Conservation (phyloP, 441 rosid genomes). For the Melastoma candidum region DNA sequence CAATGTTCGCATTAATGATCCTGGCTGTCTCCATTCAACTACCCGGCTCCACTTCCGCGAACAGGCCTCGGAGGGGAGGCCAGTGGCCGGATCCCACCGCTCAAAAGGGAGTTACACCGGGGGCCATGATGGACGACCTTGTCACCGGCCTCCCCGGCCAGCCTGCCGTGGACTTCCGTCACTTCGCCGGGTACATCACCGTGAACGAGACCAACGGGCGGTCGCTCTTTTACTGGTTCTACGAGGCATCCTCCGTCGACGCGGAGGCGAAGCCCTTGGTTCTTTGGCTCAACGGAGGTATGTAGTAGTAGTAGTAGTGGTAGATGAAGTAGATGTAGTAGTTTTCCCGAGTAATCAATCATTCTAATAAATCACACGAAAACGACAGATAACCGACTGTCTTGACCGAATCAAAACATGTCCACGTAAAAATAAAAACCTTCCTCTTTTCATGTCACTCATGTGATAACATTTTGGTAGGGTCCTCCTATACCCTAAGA, state of each 20-base stretch:
- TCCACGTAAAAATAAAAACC: no score
- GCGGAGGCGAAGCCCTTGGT: constrained; percentile 75
- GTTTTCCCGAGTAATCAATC: no score
- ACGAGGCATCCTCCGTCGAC: constrained; percentile 41
- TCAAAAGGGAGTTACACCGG: constrained; percentile 11
- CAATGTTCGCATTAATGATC: background rate
- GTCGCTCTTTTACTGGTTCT: constrained; percentile 91
- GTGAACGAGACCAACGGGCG: constrained; percentile 55
- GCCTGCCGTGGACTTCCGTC: constrained; percentile 53
- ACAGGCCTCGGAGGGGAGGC: constrained; percentile 21
- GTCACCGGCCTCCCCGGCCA: constrained; percentile 69
- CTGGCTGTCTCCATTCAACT: no score
- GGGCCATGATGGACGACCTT: constrained; percentile 26
- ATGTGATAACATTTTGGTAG: no score
- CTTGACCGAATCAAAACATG: no score
- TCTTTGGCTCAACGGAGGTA: constrained; percentile 99
- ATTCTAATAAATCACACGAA: no score
- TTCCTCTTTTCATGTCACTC: no score
- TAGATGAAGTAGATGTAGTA: no score
- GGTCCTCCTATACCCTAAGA: no score
- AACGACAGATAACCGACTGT: no score
- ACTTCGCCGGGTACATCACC: constrained; percentile 70
- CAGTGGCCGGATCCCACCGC: constrained; percentile 7
- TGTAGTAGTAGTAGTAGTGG: background rate
- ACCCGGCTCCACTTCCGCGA: constrained; percentile 8